Conservation (phyloP, 164 flowering plant genomes). For the Amborella trichopoda region DNA sequence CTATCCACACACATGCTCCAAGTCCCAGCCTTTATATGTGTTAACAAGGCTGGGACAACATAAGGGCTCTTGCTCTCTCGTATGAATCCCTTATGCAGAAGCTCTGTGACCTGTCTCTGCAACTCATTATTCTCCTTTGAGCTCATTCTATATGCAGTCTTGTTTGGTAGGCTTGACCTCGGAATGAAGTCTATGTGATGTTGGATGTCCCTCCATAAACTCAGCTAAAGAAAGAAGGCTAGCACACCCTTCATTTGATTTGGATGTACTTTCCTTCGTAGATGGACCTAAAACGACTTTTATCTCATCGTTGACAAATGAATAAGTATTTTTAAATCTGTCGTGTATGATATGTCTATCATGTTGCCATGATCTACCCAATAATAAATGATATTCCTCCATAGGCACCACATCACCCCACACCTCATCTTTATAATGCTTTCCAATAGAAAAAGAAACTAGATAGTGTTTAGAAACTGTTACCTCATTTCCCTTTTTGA, state of each 20-base stretch:
- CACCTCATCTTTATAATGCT: background rate
- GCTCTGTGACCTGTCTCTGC: background rate
- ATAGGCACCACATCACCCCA: background rate
- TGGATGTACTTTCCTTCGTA: rapidly evolving
- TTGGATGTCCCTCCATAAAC: background rate
- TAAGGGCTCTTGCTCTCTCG: background rate
- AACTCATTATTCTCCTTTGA: background rate
- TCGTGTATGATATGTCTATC: background rate
- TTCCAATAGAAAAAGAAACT: background rate
- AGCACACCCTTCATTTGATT: too few species aligned
- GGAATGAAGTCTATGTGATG: background rate
- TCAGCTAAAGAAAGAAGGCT: background rate
- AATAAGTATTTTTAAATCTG: background rate
- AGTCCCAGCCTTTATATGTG: background rate
- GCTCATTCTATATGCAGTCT: background rate
- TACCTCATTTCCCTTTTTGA: too few species aligned
- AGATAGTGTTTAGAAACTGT: too few species aligned
- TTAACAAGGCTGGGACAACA: background rate
- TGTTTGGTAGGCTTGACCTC: background rate
- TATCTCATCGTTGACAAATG: background rate
- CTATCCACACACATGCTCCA: background rate
- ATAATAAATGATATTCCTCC: background rate
- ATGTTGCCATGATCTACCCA: background rate
- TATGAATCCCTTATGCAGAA: background rate
- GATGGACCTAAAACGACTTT: background rate